These are phyloP conservation scores for Linaria vulgaris DNA, from an alignment of 257 asterid species.

Conservation along the genomic window DNA sequence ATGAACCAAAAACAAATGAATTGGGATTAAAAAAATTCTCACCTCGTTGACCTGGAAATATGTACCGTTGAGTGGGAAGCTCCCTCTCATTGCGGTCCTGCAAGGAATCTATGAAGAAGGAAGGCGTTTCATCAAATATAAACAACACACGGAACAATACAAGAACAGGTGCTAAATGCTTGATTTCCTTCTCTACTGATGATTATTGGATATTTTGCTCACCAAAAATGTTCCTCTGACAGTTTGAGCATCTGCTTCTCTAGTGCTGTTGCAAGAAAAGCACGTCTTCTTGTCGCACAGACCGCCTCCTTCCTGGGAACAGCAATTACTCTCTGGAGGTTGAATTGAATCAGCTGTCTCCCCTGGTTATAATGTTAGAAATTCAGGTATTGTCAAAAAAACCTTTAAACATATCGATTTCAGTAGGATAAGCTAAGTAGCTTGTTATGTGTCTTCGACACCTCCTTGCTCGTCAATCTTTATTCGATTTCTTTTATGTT, in stretches of 20 bases:
- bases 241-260: constrained; percentile 69
- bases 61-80: constrained; percentile 96
- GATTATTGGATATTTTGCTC: constrained; percentile 32
- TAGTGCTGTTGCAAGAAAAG: constrained; percentile 55
- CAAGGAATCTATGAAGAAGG: constrained; percentile 71
- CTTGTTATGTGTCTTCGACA: background rate
- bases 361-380: constrained; percentile 51
- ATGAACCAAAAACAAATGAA: no score
- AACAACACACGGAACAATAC: background rate
- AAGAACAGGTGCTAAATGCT: constrained; percentile 14
- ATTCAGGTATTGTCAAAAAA: constrained; percentile 13
- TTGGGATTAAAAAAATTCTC: constrained; percentile 20
- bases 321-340: constrained; percentile 67
- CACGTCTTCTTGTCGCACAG: constrained; percentile 63
- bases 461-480: constrained; percentile 1
- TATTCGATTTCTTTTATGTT: background rate
- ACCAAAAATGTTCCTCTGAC: constrained; percentile 98
- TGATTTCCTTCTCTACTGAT: constrained; percentile 17
- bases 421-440: constrained; percentile 1
- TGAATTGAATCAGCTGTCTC: constrained; percentile 75
- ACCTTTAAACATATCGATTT: background rate
- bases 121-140: constrained; percentile 24
- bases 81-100: constrained; percentile 95
- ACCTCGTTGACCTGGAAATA: constrained; percentile 99
- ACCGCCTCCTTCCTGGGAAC: constrained; percentile 42